A percentile compares a stretch with the other conserved stretches of the same genome.
Evolutionary conservation across 768 basidiomycete species (phyloP).

Genomic region (Rhizopogon vulgaris): DNA sequence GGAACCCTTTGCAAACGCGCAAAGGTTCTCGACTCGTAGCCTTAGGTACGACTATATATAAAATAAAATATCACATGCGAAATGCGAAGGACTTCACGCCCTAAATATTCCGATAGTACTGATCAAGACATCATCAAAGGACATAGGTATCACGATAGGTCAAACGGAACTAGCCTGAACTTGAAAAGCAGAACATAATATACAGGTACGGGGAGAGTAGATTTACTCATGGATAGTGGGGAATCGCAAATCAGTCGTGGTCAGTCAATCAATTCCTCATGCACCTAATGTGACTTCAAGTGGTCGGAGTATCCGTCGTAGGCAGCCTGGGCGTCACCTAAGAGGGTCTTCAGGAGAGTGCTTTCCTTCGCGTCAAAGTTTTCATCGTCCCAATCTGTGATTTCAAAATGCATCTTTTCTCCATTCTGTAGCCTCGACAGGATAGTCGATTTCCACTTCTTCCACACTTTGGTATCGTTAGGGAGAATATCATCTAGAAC

Average conservation of each 20-base stretch:
- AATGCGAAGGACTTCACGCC: no score
- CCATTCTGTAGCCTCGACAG: slow-evolving; percentile 9
- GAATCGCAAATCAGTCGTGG: not conserved
- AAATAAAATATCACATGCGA: no score
- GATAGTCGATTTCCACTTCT: slow-evolving; percentile 17
- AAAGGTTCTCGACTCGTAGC: no score
- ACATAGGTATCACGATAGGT: no score
- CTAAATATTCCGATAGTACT: no score
- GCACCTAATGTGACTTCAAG: not conserved
- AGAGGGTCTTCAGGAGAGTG: slow-evolving; percentile 17
- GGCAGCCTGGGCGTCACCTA: slow-evolving; percentile 17
- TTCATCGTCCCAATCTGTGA: slow-evolving; percentile 16
- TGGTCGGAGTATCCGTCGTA: slow-evolving; percentile 17
- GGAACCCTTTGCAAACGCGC: no score
- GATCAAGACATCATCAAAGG: no score
- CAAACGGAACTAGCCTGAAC: no score
- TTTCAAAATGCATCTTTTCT: slow-evolving; percentile 18
- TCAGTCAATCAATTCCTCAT: not conserved
- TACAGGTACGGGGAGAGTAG: no score
- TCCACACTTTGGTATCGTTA: slow-evolving; percentile 25
- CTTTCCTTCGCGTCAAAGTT: slow-evolving; percentile 12
- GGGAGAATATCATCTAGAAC: slow-evolving; percentile 20
- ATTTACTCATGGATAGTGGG: no score
- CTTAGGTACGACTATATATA: no score
- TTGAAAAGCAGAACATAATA: no score